phyloP scores from a whole-genome alignment of 208 protist genomes.

The Trypanosoma melophagium region DNA sequence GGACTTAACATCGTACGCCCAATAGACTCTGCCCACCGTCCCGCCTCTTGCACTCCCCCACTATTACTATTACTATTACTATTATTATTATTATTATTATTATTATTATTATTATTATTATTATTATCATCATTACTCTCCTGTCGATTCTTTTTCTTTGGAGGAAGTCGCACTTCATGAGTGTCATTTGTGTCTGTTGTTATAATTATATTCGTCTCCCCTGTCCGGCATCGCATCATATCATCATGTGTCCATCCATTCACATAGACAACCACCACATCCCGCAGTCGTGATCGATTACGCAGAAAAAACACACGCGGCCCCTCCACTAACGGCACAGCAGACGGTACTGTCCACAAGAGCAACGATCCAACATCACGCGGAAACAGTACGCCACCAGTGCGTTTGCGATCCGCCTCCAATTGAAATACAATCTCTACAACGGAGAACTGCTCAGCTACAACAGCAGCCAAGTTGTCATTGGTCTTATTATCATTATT shows the following conservation, averaged over 20 bases:
- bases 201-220: not conserved
- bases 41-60: not conserved
- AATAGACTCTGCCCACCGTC: conserved; percentile 19
- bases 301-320: conserved; percentile 72
- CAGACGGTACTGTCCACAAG: conserved; percentile 69
- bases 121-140: not conserved
- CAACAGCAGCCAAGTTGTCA: not conserved
- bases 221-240: conserved; percentile 55
- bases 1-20: conserved; percentile 39
- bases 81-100: not conserved
- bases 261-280: conserved; percentile 77
- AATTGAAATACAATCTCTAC: conserved; percentile 73
- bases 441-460: conserved; percentile 32
- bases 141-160: not conserved
- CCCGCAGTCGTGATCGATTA: conserved; percentile 69
- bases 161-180: not conserved
- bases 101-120: not conserved
- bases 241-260: conserved; percentile 78
- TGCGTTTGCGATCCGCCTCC: conserved; percentile 32
- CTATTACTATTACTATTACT: not conserved
- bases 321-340: conserved; percentile 69
- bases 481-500: not conserved
- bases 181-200: not conserved
- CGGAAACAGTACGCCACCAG: conserved; percentile 35
- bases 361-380: conserved; percentile 76